phyloP scores from a whole-genome alignment of 192 early-diverging fungal species.

The Dimargaris cristalligena region DNA sequence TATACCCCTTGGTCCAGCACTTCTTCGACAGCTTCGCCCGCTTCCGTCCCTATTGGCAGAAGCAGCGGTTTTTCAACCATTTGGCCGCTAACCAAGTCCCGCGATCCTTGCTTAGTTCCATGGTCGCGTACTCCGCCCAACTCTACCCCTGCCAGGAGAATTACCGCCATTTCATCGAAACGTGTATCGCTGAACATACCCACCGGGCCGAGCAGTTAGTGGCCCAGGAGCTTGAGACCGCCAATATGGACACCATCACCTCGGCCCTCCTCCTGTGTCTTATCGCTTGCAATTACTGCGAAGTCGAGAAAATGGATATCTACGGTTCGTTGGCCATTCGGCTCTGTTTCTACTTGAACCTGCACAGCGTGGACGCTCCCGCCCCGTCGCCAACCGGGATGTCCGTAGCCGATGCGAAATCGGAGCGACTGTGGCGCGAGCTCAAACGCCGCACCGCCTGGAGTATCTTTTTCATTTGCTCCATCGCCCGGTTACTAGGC shows the following conservation, averaged over 20 bases:
- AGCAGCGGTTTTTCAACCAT: neutral
- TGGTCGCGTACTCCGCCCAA: neutral
- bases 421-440: neutral
- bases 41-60: neutral
- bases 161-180: neutral
- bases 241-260: constrained; percentile 5
- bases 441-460: neutral
- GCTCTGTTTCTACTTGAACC: neutral
- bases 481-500: neutral
- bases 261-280: neutral
- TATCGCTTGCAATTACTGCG: constrained; percentile 1
- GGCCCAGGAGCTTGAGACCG: neutral
- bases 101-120: neutral
- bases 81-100: neutral
- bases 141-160: neutral
- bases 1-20: neutral
- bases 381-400: neutral
- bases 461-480: neutral
- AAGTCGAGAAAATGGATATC: constrained; percentile 1
- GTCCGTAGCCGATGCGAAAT: too few relatives aligned
- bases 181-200: neutral
- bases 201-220: neutral
- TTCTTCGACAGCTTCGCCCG: constrained; percentile 4
- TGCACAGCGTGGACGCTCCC: neutral
- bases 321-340: neutral